Conservation (phyloP, 352 stramenopile genomes). For the Phytophthora sp. region DNA sequence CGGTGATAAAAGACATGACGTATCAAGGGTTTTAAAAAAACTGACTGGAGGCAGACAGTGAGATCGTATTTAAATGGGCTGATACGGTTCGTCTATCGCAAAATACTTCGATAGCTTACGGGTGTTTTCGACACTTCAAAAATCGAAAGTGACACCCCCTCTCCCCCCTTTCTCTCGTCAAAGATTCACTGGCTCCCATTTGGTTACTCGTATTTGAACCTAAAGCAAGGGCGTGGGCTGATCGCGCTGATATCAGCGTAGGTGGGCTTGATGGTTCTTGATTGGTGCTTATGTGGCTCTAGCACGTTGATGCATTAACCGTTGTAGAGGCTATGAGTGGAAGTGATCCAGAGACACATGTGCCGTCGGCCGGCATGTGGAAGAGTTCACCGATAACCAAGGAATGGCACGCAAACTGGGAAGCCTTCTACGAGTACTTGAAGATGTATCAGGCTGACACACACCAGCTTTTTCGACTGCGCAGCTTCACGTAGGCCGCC, state of each 20-base stretch:
- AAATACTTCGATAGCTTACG: slow-evolving; percentile 8
- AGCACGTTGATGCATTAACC: not conserved
- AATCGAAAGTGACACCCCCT: slow-evolving; percentile 5
- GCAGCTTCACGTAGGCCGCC: slow-evolving; percentile 5
- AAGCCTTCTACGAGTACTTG: not conserved
- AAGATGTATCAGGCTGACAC: slow-evolving; percentile 4
- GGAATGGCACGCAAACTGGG: slow-evolving; percentile 13
- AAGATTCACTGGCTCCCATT: not conserved
- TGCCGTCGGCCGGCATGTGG: not conserved
- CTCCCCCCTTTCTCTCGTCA: slow-evolving; percentile 6
- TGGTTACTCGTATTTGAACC: not conserved
- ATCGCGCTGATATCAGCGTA: not conserved
- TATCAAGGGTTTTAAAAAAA: too few species aligned
- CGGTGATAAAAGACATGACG: too few species aligned
- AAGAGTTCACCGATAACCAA: not conserved
- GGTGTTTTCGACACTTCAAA: slow-evolving; percentile 1
- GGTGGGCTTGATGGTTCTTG: not conserved
- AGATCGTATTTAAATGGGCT: slow-evolving; percentile 7
- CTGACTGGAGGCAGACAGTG: not conserved
- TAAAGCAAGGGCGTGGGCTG: not conserved
- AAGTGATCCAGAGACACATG: slow-evolving; percentile 6
- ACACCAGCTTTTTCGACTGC: slow-evolving; percentile 12
- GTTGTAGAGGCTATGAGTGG: not conserved
- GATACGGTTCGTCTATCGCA: not conserved
- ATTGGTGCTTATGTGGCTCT: not conserved